Percentiles rank a stretch among this genome's conserved stretches.
Conservation (phyloP, 768 basidiomycete species). For the Sistotremastrum niveocremeum region DNA sequence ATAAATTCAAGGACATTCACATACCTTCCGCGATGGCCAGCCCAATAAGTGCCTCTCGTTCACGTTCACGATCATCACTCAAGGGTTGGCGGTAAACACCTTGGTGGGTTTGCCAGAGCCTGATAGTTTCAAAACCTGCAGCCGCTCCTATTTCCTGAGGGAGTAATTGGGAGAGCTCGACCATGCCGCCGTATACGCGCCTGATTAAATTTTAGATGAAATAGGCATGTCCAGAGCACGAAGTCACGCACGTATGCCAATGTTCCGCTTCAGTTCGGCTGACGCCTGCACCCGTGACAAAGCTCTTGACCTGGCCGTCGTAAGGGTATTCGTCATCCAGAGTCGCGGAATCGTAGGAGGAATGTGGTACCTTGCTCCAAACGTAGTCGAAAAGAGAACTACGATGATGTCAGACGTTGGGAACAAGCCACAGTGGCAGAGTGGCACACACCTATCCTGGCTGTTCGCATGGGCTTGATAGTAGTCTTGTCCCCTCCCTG, state of each 20-base stretch:
- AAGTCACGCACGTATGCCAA: constrained; percentile 29
- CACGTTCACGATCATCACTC: constrained; percentile 41
- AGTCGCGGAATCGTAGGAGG: constrained; percentile 4
- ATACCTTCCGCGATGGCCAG: constrained; percentile 62
- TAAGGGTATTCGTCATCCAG: constrained; percentile 17
- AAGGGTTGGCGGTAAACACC: constrained; percentile 36
- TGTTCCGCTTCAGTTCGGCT: constrained; percentile 46
- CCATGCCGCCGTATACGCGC: constrained; percentile 49
- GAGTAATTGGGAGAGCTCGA: constrained; percentile 36
- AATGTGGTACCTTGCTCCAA: constrained; percentile 15
- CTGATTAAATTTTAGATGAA: constrained; percentile 7
- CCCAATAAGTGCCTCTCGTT: constrained; percentile 52
- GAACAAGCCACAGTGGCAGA: too few species aligned
- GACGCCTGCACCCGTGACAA: constrained; percentile 16
- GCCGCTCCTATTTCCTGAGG: constrained; percentile 60
- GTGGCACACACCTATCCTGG: constrained; percentile 38
- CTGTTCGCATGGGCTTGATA: constrained; percentile 48
- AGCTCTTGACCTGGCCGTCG: not conserved
- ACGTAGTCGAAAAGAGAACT: constrained; percentile 25
- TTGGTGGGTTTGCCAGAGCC: constrained; percentile 48
- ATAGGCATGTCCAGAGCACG: too few species aligned
- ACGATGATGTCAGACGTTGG: not conserved
- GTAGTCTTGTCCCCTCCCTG: constrained; percentile 52
- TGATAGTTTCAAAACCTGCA: constrained; percentile 65
- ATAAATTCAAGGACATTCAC: constrained; percentile 1